Evolutionary conservation across 495 filamentous ascomycete species (phyloP), one percentile per base, ranked within the genome.

Genomic region (Lichina pygmaea): DNA sequence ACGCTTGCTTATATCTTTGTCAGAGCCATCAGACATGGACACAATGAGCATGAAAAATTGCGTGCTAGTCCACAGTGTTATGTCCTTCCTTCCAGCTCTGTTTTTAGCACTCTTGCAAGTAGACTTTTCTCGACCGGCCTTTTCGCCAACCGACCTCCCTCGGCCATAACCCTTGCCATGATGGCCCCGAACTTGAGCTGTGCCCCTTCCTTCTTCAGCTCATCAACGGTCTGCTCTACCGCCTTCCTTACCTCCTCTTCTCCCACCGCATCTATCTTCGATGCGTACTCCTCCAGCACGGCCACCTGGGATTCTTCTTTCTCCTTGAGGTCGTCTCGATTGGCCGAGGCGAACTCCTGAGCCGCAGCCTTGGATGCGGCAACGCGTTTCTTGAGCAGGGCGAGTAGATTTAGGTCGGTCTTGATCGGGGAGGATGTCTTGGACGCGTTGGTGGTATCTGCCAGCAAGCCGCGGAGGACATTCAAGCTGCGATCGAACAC

Each of bases 371-470:
- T 62, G 0, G 66, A 55, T 4, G 60, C 62, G 13, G 64, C 54
- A 6, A 61, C 55, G 42, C 67, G 66, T 56, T 73, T 76, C 6
- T 62, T 60, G 40, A 79, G 66, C 8, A 78, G 56, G 0, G 67
- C 60, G n/a, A 76, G 54, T 9, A 78, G 60, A 44, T 72, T 65
- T 30, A 67, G 57, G 52, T 78, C 72, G 31, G 66, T 70, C 43
- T 63, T 58, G 31, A 76, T 68, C 8, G 72, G 73, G 10, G 59
- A 65, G 16, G 64, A 50, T 13, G 72, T 68, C 58, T 77, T 78
- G 41, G 67, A 64, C 8, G 68, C 61, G 49, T 74, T 76, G 47
- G 73, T 77, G 46, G 70, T 67, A 48, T 75, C 72, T 42, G 74
- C 66, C 39, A 78, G 65, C 44, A 78, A 47, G 37, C 65, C 59